Percentiles rank a stretch among this genome's conserved stretches.
Evolutionary conservation across 768 basidiomycete species (phyloP).

Genomic region (Lactarius sp.): DNA sequence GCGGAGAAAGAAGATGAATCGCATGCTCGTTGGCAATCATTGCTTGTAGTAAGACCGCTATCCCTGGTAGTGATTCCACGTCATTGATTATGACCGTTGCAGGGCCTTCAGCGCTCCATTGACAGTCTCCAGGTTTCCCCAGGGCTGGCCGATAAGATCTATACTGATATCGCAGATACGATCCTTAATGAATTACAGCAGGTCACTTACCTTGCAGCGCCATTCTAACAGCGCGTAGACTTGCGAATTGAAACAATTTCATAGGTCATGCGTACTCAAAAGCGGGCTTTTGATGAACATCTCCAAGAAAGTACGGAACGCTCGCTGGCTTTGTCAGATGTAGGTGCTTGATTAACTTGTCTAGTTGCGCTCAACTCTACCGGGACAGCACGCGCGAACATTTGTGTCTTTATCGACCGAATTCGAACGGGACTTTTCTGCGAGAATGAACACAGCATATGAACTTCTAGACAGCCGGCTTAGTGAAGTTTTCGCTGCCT

Average conservation of each 20-base stretch:
- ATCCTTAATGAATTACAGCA: conserved; percentile 14
- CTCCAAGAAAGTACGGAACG: conserved; percentile 13
- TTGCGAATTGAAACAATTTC: background rate
- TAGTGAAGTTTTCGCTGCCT: background rate
- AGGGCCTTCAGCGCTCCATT: conserved; percentile 17
- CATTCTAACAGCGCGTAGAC: background rate
- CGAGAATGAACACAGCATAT: conserved; percentile 7
- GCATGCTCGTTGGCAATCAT: conserved; percentile 9
- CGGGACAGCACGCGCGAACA: conserved; percentile 7
- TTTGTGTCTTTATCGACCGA: conserved; percentile 10
- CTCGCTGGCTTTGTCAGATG: conserved; percentile 15
- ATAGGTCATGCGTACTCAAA: conserved; percentile 14
- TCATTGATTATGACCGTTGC: background rate
- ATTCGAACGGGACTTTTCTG: conserved; percentile 15
- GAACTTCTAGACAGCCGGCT: conserved; percentile 7
- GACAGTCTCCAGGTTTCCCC: conserved; percentile 7
- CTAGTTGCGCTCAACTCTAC: background rate
- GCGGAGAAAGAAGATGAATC: conserved; percentile 12
- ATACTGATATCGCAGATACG: conserved; percentile 4
- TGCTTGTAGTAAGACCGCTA: conserved; percentile 12
- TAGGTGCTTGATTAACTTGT: background rate
- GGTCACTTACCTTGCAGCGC: background rate
- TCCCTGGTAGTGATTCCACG: background rate
- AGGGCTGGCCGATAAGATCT: conserved; percentile 9
- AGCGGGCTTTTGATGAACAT: conserved; percentile 9